Evolutionary conservation across 1,284 basidiomycete genomes (phyloP), one percentile per base, ranked within the genome.

Genomic region (Ustilago crameri): DNA sequence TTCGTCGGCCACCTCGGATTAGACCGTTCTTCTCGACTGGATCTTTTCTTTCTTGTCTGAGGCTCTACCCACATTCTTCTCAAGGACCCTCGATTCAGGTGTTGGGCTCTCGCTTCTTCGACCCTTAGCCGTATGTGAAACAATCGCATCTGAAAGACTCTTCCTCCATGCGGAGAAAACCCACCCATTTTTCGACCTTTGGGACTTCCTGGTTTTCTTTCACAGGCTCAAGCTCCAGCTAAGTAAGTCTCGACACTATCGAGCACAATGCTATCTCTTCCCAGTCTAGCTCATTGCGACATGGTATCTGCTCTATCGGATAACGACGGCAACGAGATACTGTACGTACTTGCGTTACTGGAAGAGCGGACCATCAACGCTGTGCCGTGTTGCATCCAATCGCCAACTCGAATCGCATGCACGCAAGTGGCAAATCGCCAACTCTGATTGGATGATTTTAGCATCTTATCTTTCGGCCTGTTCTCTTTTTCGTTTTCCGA

Each of bases 381-480:
- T 30, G 5, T 30, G 30, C 30, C 30, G 12, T 30, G 30, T 30
- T 30, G 30, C 30, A 30, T 38, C 15, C 15, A 38, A 17, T 7
- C 37, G 8, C 15, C 5, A 38, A 7, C 37, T 18, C 18, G 22
- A 23, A 23, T 7, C 22, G 40, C 40, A 23, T n/a, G 35, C 18
- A 26, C 9, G 23, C 17, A 30, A 15, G 26, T n/a, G 45, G 41
- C 49, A 55, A 61, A 62, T 4, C 47, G 59, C 43, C 34, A 30
- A n/a, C 14, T 50, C 46, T 55, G 59, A 62, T 62, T 62, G 59
- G 59, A 30, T 26, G 23, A 32, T 35, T 62, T 34, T 18, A 40
- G 47, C 59, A 55, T 62, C 59, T 62, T 62, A 62, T 62, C 59
- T 54, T 9, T n/a, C 23, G n/a, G n/a, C n/a, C n/a, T 30, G 12